phyloP scores from a whole-genome alignment of 2,329 filamentous ascomycete genomes.

The Rhytidhysteron rufulum region DNA sequence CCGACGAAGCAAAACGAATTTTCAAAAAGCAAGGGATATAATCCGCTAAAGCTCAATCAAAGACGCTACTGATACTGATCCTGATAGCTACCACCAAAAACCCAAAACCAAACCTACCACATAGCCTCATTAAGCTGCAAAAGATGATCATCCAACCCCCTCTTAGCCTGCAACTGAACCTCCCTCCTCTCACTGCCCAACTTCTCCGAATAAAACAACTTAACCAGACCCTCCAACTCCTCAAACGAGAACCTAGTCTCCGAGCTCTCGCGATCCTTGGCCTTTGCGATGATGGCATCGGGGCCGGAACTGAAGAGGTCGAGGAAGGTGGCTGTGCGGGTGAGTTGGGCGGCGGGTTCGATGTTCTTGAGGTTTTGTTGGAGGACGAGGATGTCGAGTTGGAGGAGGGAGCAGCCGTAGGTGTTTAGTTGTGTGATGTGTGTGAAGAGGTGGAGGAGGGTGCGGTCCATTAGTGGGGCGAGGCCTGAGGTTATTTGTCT shows the following conservation, averaged over 20 bases:
- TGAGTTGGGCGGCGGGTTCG: conserved; percentile 64
- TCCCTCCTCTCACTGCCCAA: conserved; percentile 65
- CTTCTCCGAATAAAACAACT: conserved; percentile 43
- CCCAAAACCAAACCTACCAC: conserved; percentile 53
- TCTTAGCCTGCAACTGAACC: conserved; percentile 62
- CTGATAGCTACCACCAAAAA: too few relatives aligned
- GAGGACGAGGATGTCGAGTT: conserved; percentile 88
- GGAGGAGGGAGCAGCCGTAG: conserved; percentile 80
- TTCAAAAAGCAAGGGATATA: too few relatives aligned
- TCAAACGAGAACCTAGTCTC: conserved; percentile 32
- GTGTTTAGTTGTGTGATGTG: conserved; percentile 77
- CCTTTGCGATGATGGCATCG: conserved; percentile 61
- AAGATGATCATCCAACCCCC: conserved; percentile 67
- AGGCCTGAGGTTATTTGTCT: conserved; percentile 74
- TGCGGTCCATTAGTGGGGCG: conserved; percentile 71
- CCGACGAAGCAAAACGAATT: too few relatives aligned
- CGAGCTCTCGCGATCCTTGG: conserved; percentile 44
- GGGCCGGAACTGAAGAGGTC: conserved; percentile 63
- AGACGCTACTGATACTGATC: too few relatives aligned
- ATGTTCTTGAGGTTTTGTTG: conserved; percentile 97
- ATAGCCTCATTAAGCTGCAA: conserved; percentile 68
- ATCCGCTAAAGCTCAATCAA: too few relatives aligned
- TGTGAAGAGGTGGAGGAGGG: conserved; percentile 66
- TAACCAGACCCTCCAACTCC: conserved; percentile 39
- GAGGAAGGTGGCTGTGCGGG: conserved; percentile 64